Conservation (phyloP, 768 basidiomycete species). For the Pleurotus salmoneostramineus region DNA sequence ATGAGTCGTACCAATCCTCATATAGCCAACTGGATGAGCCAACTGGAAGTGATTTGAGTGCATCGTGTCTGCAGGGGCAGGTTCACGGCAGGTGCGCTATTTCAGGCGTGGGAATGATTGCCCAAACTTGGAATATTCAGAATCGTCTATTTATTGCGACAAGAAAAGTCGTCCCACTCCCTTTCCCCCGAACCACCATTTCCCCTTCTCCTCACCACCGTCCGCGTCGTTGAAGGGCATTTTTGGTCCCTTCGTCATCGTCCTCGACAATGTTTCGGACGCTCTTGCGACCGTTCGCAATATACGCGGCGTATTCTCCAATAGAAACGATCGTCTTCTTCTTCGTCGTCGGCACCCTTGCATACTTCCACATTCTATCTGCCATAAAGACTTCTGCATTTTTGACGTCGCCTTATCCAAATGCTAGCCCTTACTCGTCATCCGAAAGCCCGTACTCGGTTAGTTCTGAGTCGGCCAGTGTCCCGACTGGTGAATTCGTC, state of each 20-base stretch:
- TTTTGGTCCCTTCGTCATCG: not conserved
- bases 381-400: conserved; percentile 88
- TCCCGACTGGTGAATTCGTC: not conserved
- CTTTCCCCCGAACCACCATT: not conserved
- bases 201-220: not conserved
- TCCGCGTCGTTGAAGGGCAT: not conserved
- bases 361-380: conserved; percentile 90
- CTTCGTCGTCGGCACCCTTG: conserved; percentile 85
- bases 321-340: conserved; percentile 91
- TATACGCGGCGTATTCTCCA: conserved; percentile 69
- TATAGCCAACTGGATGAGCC: too few species aligned
- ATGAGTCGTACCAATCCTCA: too few species aligned
- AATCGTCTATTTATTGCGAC: too few species aligned
- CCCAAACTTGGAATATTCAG: not conserved
- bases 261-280: conserved; percentile 3
- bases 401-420: conserved; percentile 51
- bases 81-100: not conserved
- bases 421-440: not conserved
- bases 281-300: conserved; percentile 46
- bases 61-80: too few species aligned
- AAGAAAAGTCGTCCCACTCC: conserved; percentile 7
- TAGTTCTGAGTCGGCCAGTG: not conserved
- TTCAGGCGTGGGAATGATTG: not conserved
- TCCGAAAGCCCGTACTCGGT: not conserved
- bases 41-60: too few species aligned